Conservation (phyloP, 2,329 filamentous ascomycete species). For the Didymella pinodella region DNA sequence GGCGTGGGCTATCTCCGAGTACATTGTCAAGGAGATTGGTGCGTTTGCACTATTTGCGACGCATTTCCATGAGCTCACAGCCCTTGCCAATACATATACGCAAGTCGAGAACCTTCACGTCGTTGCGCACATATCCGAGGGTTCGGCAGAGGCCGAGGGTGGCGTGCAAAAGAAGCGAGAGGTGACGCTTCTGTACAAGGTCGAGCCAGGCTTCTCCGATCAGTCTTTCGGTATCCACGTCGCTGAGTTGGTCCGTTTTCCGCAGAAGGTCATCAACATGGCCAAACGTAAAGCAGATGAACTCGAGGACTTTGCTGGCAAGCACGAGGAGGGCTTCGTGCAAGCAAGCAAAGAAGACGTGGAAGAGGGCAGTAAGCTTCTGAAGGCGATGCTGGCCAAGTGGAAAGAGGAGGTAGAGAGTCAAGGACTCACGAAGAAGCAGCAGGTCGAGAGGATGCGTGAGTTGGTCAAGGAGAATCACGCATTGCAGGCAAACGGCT, state of each 20-base stretch:
- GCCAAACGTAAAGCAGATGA: slow-evolving; percentile 99
- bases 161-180: slow-evolving; percentile 63
- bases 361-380: slow-evolving; percentile 81
- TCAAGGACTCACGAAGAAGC: slow-evolving; percentile 61
- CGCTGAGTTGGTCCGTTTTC: slow-evolving; percentile 94
- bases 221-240: slow-evolving; percentile 99
- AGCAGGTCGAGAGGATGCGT: slow-evolving; percentile 80
- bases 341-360: slow-evolving; percentile 77
- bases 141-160: slow-evolving; percentile 54
- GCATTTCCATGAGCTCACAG: slow-evolving; percentile 97
- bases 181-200: slow-evolving; percentile 96
- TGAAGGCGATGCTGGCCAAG: slow-evolving; percentile 81
- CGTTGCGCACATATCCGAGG: slow-evolving; percentile 83
- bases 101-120: slow-evolving; percentile 95
- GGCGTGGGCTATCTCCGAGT: slow-evolving; percentile 98
- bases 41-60: slow-evolving; percentile 96
- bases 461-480: slow-evolving; percentile 79
- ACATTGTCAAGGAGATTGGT: slow-evolving; percentile 94
- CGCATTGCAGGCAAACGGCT: slow-evolving; percentile 67
- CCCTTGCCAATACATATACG: slow-evolving; percentile 82
- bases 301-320: slow-evolving; percentile 90
- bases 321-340: slow-evolving; percentile 66
- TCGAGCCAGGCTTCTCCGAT: slow-evolving; percentile 93
- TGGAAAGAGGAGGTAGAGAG: slow-evolving; percentile 84
- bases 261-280: slow-evolving; percentile 97